These are phyloP conservation scores for Raphanus raphanistrum DNA, from an alignment of 345 rosid species.

Conservation along the genomic window DNA sequence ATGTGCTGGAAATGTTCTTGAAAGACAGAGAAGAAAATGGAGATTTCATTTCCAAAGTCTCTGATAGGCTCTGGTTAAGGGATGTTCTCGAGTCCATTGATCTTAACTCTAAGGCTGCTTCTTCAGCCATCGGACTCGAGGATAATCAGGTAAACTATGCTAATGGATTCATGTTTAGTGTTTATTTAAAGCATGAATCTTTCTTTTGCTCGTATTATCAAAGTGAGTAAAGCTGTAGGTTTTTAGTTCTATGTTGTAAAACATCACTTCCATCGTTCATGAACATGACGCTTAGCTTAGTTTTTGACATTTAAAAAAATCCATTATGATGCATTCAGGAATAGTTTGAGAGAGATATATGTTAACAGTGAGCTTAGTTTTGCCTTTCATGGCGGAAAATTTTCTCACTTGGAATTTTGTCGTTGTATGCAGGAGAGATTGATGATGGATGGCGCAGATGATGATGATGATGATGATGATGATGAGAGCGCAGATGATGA, in stretches of 20 bases:
- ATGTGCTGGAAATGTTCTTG: slow-evolving; percentile 67
- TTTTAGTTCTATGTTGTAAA: too few species aligned
- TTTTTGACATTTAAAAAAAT: too few species aligned
- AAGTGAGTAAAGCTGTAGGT: too few species aligned
- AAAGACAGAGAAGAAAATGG: slow-evolving; percentile 78
- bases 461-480: slow-evolving; percentile 50
- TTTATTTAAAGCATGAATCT: background rate
- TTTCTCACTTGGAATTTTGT: background rate
- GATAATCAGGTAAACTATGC: slow-evolving; percentile 16
- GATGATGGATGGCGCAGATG: too few species aligned
- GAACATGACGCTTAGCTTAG: too few species aligned
- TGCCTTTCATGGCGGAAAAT: background rate
- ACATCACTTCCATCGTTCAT: too few species aligned
- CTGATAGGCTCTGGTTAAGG: slow-evolving; percentile 68
- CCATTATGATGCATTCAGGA: background rate
- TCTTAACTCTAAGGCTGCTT: slow-evolving; percentile 30
- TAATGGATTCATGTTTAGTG: background rate
- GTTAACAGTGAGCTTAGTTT: background rate
- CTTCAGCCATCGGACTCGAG: slow-evolving; percentile 17
- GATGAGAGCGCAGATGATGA: slow-evolving; percentile 49
- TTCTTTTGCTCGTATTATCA: background rate
- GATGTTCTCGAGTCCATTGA: slow-evolving; percentile 48
- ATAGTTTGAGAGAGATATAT: background rate
- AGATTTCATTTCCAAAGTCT: slow-evolving; percentile 75
- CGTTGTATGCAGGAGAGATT: slow-evolving; percentile 43